A percentile compares a stretch with the other conserved stretches of the same genome.
Evolutionary conservation across 768 basidiomycete species (phyloP).

Genomic region (Dictyophora rubrovolvata): DNA sequence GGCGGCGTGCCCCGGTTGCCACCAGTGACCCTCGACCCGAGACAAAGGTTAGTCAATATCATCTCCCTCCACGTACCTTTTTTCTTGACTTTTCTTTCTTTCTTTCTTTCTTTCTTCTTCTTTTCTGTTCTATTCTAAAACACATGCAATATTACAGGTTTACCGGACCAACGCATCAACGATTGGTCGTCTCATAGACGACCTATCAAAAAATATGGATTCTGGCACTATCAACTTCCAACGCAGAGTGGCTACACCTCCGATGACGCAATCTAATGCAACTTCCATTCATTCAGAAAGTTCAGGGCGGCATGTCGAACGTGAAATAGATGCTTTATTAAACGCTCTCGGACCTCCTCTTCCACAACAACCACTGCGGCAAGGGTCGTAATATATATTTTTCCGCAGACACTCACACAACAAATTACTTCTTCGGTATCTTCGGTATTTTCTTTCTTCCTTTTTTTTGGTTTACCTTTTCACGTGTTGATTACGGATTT

Average conservation of each 20-base stretch:
- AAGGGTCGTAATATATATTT: not conserved
- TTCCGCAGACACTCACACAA: no score
- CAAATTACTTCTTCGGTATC: no score
- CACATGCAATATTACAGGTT: conserved; percentile 37
- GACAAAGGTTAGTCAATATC: conserved; percentile 53
- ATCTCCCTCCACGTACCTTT: not conserved
- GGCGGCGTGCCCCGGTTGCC: conserved; percentile 41
- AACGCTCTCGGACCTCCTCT: not conserved
- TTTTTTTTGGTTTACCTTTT: not conserved
- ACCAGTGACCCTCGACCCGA: conserved; percentile 56
- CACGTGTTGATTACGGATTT: not conserved
- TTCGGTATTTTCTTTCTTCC: not conserved
- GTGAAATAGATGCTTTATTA: conserved; percentile 7
- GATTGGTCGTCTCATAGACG: conserved; percentile 77
- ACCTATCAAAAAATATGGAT: conserved; percentile 71
- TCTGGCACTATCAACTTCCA: conserved; percentile 75
- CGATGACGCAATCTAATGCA: conserved; percentile 39
- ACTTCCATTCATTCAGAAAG: conserved; percentile 50
- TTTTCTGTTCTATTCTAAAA: not conserved
- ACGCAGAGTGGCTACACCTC: conserved; percentile 29
- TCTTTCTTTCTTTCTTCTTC: not conserved
- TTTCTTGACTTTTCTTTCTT: not conserved
- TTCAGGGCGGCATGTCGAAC: conserved; percentile 5
- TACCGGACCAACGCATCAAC: conserved; percentile 68
- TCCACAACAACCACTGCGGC: not conserved